Percentiles rank a stretch among this genome's conserved stretches.
Evolutionary conservation across 2,329 filamentous ascomycete species (phyloP).

Genomic region (Beauveria caledonica): DNA sequence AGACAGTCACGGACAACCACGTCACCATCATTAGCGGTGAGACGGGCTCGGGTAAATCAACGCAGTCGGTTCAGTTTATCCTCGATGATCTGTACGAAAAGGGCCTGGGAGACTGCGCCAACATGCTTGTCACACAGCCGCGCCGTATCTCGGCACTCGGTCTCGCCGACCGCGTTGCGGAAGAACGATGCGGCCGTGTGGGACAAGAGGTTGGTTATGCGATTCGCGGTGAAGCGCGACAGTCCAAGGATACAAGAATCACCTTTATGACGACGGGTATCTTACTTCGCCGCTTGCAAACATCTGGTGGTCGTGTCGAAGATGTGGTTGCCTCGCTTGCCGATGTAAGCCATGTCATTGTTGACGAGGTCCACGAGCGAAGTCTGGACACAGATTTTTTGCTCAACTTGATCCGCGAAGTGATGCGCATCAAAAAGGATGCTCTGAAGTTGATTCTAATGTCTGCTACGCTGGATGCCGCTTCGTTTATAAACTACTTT

Average conservation of each 20-base stretch:
- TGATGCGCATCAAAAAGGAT: constrained; percentile 64
- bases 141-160: constrained; percentile 90
- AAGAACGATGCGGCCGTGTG: constrained; percentile 74
- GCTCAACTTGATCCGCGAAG: constrained; percentile 76
- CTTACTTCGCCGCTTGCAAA: constrained; percentile 81
- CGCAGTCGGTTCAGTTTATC: constrained; percentile 92
- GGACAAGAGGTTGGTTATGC: constrained; percentile 87
- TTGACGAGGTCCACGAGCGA: constrained; percentile 94
- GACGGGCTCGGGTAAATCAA: constrained; percentile 94
- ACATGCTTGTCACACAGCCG: constrained; percentile 93
- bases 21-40: constrained; percentile 96
- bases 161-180: constrained; percentile 86
- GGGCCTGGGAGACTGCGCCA: constrained; percentile 66
- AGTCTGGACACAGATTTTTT: constrained; percentile 93
- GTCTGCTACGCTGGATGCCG: constrained; percentile 90
- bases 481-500: constrained; percentile 81
- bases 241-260: constrained; percentile 68
- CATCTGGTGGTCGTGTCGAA: constrained; percentile 69
- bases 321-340: constrained; percentile 75
- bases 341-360: constrained; percentile 88
- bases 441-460: constrained; percentile 87
- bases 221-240: constrained; percentile 82
- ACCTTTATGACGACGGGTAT: constrained; percentile 96
- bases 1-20: constrained; percentile 66
- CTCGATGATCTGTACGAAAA: constrained; percentile 80